These are phyloP conservation scores for Hypsizygus marmoreus DNA, from an alignment of 768 basidiomycete species.

Conservation along the genomic window DNA sequence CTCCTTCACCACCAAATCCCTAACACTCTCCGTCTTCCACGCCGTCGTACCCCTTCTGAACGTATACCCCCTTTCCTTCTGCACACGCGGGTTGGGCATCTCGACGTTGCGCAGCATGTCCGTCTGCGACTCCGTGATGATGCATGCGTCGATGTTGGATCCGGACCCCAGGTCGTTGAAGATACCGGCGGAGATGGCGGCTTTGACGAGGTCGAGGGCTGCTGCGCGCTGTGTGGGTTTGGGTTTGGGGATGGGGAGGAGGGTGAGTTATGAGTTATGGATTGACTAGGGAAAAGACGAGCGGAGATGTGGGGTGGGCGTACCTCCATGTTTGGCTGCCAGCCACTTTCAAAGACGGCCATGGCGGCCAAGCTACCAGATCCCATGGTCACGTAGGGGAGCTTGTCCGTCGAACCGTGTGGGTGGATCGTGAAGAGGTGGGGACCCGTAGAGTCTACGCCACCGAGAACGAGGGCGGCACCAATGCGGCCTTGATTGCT, in stretches of 20 bases:
- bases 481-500: conserved; percentile 95
- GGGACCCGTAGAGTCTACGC: conserved; percentile 91
- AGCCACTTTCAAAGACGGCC: conserved; percentile 92
- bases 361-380: conserved; percentile 96
- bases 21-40: conserved; percentile 80
- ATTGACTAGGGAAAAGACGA: not conserved
- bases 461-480: conserved; percentile 94
- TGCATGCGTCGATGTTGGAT: conserved; percentile 96
- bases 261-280: conserved; percentile 1
- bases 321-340: conserved; percentile 83
- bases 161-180: conserved; percentile 99
- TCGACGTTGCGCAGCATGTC: conserved; percentile 95
- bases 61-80: conserved; percentile 70
- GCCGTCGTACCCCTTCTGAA: conserved; percentile 90
- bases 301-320: conserved; percentile 21
- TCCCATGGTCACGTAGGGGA: conserved; percentile 99
- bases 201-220: conserved; percentile 80
- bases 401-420: conserved; percentile 97
- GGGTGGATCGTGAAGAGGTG: conserved; percentile 96
- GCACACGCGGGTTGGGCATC: conserved; percentile 84
- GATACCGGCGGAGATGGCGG: conserved; percentile 92
- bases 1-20: conserved; percentile 73
- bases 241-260: too few species aligned
- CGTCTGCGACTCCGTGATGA: conserved; percentile 84
- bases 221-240: conserved; percentile 73